These are phyloP conservation scores for Gossypium gossypioides DNA, from an alignment of 441 rosid species.

Conservation along the genomic window DNA sequence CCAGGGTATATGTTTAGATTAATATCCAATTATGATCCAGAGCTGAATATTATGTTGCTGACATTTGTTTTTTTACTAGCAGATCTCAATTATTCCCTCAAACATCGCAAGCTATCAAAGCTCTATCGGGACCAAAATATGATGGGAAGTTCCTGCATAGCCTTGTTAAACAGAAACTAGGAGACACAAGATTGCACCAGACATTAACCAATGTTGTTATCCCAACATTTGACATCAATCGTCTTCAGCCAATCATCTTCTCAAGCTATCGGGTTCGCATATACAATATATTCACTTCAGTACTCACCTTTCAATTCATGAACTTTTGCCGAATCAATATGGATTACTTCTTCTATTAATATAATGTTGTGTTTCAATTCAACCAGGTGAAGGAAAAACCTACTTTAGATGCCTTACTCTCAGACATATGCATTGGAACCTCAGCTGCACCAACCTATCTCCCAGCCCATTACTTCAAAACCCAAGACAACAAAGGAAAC, in stretches of 20 bases:
- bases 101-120: background rate
- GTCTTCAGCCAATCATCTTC: conserved; percentile 38
- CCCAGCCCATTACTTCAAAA: conserved; percentile 51
- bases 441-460: conserved; percentile 82
- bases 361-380: background rate
- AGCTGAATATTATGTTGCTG: background rate
- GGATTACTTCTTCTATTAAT: background rate
- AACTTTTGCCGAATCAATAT: background rate
- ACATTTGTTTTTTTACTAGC: background rate
- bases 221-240: conserved; percentile 41
- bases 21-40: background rate
- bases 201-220: conserved; percentile 36
- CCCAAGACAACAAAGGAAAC: conserved; percentile 27
- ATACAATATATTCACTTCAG: background rate
- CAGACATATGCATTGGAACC: conserved; percentile 58
- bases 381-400: conserved; percentile 34
- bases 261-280: conserved; percentile 26
- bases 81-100: background rate
- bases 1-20: conserved; percentile 15
- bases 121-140: conserved; percentile 26
- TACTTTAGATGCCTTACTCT: conserved; percentile 39
- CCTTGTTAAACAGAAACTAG: conserved; percentile 24
- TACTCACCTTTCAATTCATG: background rate
- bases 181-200: conserved; percentile 23
- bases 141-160: conserved; percentile 24